These are phyloP conservation scores for Aspergillus carbonarius DNA, from an alignment of 2,329 filamentous ascomycete species.

Conservation along the genomic window DNA sequence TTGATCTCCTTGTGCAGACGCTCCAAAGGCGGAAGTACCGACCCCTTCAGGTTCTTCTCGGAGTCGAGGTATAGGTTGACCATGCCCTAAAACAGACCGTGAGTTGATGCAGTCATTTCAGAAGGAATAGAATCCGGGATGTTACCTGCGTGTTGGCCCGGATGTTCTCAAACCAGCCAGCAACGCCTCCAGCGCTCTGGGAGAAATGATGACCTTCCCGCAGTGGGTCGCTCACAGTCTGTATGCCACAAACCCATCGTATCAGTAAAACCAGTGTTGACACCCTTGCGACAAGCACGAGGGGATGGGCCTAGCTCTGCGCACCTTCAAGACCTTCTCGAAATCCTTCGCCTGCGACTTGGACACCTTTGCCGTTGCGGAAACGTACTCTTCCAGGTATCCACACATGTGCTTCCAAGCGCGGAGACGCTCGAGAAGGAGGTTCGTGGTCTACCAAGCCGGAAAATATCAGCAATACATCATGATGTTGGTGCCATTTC, in stretches of 20 bases:
- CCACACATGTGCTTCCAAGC: constrained; percentile 95
- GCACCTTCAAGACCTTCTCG: constrained; percentile 84
- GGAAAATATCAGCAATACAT: neutral
- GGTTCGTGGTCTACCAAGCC: constrained; percentile 63
- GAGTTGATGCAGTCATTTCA: neutral
- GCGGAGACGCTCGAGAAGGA: constrained; percentile 82
- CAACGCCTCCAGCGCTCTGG: constrained; percentile 79
- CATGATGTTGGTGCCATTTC: neutral
- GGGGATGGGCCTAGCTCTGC: constrained; percentile 9
- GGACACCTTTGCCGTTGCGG: constrained; percentile 80
- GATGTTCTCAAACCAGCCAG: constrained; percentile 91
- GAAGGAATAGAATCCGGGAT: neutral
- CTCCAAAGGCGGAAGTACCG: constrained; percentile 83
- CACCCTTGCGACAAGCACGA: neutral
- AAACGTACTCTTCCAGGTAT: constrained; percentile 88
- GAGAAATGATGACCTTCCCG: constrained; percentile 93
- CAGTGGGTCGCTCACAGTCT: constrained; percentile 82
- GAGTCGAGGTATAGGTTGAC: constrained; percentile 88
- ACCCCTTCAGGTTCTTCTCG: constrained; percentile 82
- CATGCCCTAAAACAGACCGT: constrained; percentile 58
- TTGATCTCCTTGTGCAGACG: constrained; percentile 95
- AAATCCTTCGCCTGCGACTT: constrained; percentile 88
- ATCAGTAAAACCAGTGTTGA: constrained; percentile 9
- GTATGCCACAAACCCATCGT: neutral
- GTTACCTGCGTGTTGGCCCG: constrained; percentile 78